Evolutionary conservation across 192 early-diverging fungal species (phyloP), one percentile per base, ranked within the genome.

Genomic region (Neocallimastix lanati): DNA sequence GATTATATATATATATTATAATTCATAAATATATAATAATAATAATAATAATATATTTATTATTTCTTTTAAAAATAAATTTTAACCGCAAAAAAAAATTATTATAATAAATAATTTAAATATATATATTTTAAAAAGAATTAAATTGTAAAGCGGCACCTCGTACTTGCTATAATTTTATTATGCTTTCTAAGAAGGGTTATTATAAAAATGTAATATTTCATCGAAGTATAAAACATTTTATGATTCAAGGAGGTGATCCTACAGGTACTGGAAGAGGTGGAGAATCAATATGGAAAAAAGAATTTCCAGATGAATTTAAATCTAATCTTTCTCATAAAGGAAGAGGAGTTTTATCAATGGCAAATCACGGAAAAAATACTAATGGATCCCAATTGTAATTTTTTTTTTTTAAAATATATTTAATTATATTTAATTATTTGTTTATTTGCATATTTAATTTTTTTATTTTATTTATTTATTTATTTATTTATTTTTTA

Each of bases 281-380:
- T 18, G 88, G 88, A 27, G 81, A 80, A 40, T 84, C 82, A 18
- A 79, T 85, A 18, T 90, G 83, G 82, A 87, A 86, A 28, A 78
- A 86, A 28, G 78, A 80, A 4, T 89, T 89, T 76, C 37, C 35
- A 14, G 88, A 89, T 78, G 88, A 89, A 80, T 85, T 87, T 79
- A 87, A 86, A 77, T 27, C 84, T 28, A 82, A 28, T n/a, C 77
- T 93, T 35, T 88, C 89, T 18, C 97, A 98, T 82, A 88, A 91
- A 28, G 90, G 84, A 28, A 88, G 94, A 28, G 97, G 96, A 12
- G 84, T 97, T 21, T 86, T 99, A 58, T 93, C 92, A 29, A 98
- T 99, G 96, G 97, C 97, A 4, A 99, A 99, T 85, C 89, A 90
- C 29, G 97, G 97, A 27, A 91, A 92, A 38, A 88, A 94, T 76